Base-by-base conservation (phyloP, 1,284 basidiomycete genomes). In the Fistulinella cinereoalba region DNA sequence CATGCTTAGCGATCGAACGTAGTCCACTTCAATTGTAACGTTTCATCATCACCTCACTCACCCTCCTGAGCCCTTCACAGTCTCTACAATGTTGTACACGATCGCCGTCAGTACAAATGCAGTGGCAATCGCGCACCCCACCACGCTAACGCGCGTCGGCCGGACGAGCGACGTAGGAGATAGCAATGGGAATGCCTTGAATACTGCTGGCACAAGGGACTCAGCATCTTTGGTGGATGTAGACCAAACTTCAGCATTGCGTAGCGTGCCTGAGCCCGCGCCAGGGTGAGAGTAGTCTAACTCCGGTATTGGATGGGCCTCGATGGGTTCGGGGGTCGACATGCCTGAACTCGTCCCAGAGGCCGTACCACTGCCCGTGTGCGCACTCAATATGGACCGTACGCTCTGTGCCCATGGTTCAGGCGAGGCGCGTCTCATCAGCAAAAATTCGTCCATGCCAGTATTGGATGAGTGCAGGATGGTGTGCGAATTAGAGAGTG, bases 371-470 rank as follows among this genome's bases (percentile, higher is more conserved):
- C 19, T 12, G 32, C 47, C 54, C 28, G 36, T 49, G 4, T 37
- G 50, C 9, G 31, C 16, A 10, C 39, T 22, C 8, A 54, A 21
- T 5, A 23, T 46, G 1, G 42, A 43, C 25, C 54, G 45, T 38
- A 51, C 40, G 27, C 56, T 34, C 7, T 41, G 53, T 13, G 56
- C 34, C 19, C 40, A 44, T 9, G 36, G 18, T 4, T 46, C 43
- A 8, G 37, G 27, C 11, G 48, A 51, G 6, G 47, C 27, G 1
- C 51, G 54, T n/a, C 39, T 44, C 11, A 58, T 47, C 37, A 58
- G 15, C 16, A 58, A 24, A 33, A 61, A 58, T 16, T 59, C 56
- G 18, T 57, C 56, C 56, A 58, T 61, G 9, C 56, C 58, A 3
- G 48, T 33, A 6, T 28, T 31, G 21, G 54, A 49, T 21, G 56